Percentiles rank a stretch among this genome's conserved stretches.
phyloP scores from a whole-genome alignment of 305 asterid genomes.

The Fraxinus platypoda region DNA sequence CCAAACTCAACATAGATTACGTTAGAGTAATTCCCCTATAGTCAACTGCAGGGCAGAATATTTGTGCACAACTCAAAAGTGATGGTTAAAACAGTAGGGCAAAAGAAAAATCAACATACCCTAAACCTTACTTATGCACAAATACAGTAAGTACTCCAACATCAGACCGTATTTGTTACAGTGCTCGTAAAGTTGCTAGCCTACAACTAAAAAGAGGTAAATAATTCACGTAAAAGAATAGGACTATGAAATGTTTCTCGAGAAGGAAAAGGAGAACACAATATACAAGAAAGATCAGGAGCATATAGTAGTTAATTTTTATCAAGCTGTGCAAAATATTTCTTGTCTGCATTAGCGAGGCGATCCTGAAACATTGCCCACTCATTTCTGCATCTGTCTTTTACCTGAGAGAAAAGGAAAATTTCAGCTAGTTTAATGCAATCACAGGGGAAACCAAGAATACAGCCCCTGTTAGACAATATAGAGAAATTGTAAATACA shows the following conservation, averaged over 20 bases:
- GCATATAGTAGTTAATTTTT: conserved; percentile 27
- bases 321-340: conserved; percentile 47
- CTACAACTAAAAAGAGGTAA: conserved; percentile 27
- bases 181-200: conserved; percentile 25
- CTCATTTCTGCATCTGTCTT: conserved; percentile 69
- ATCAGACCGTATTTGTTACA: conserved; percentile 14
- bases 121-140: conserved; percentile 42
- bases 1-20: not conserved
- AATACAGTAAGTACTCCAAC: conserved; percentile 12
- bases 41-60: not conserved
- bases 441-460: not conserved
- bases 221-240: conserved; percentile 26
- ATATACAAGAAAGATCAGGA: conserved; percentile 39
- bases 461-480: conserved; percentile 2
- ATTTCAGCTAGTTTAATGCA: not conserved
- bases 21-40: not conserved
- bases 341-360: conserved; percentile 66
- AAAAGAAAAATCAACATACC: conserved; percentile 2
- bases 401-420: conserved; percentile 37
- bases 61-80: not conserved
- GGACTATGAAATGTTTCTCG: conserved; percentile 25
- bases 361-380: conserved; percentile 86
- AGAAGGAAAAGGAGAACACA: conserved; percentile 15
- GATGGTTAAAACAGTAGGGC: not conserved
- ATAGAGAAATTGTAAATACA: conserved; percentile 29